Evolutionary conservation across 208 protist genomes (phyloP), one percentile per base, ranked within the genome.

Genomic region (Novymonas esmeraldas): DNA sequence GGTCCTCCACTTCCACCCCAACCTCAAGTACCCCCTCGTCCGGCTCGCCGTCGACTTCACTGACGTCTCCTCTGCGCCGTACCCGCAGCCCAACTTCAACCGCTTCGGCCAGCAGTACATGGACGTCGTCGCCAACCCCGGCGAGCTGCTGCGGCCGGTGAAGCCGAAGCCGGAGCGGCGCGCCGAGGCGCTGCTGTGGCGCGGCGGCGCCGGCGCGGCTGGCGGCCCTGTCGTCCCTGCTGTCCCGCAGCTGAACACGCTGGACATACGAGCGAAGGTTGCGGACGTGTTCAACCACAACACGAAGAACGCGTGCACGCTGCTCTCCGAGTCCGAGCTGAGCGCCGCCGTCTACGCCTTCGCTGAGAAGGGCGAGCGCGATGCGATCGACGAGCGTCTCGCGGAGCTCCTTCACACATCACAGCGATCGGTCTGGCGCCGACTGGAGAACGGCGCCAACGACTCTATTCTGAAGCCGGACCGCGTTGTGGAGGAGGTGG

Each of bases 71-170:
- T 89, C 80, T 5, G 81, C 82, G 31, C 87, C 83, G 24, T 97
- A 90, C 66, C 92, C 92, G 46, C 85, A 94, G 73, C 87, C 89
- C 4, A 93, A 95, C 60, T 64, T 82, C 34, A 88, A 90, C 39
- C 92, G 92, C n/a, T 94, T 97, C 70, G 92, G 92, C 0, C 89
- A 95, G 77, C 83, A 94, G 63, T 97, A 93, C 73, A 88, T 93
- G 72, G 92, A 94, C 39, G 88, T 93, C 2, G 80, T 94, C 33
- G 92, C 86, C 18, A 97, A 97, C 67, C 87, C 92, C 14, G 80
- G 77, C 13, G 87, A 94, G 44, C 41, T 97, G 41, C 76, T 97
- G 26, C 78, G 80, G 29, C 79, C 84, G 9, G 60, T 95, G 16
- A 90, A 91, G 51, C 82, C 87, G 34, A 93, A 89, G 49, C 73